Base-by-base conservation (phyloP, 495 filamentous ascomycete genomes). In the Friedmanniomyces simplex region DNA sequence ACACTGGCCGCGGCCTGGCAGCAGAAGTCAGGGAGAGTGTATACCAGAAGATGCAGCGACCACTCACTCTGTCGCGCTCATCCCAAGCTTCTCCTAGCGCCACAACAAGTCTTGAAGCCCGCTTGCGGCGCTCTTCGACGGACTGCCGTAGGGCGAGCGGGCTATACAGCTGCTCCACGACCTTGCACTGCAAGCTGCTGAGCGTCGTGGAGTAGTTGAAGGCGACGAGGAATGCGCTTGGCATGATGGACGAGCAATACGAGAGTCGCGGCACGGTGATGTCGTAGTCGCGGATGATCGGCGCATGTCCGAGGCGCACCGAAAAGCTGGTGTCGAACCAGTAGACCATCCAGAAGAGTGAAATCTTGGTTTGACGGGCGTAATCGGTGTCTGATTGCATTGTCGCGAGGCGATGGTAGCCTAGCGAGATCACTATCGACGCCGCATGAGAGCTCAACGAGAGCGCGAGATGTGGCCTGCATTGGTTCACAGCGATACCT, bases 291-390 rank as follows among this genome's bases (percentile, higher is more conserved):
- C 82, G 81, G 28, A 86, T 75, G 4, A 73, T 69, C 0, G 80
- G 77, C 0, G 82, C 77, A 5, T 82, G 79, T 1, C 84, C 83
- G 13, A 85, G 69, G 6, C 83, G 78, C n/a, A 88, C 69, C 0
- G 83, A 79, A 22, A 88, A 68, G 13, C 73, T 74, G 58, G 79
- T 82, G 58, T 85, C 76, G 8, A 83, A 66, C 26, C 77, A 75
- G 60, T 86, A 86, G 2, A 77, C 67, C 18, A 79, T 74, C 83
- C 83, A 88, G 63, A 88, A 88, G 11, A 84, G 58, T 20, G 59
- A 32, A 16, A 59, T 60, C 48, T 66, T 68, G 30, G 72, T 56
- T 8, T 74, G 67, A 25, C 68, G 70, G 26, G 72, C 66, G 22
- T 66, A 48, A 0, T 60, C 56, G 2, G 59, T 67, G 41, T 80